These are phyloP conservation scores for Rhizopogon salebrosus DNA, from an alignment of 768 basidiomycete genomes.

Conservation along the genomic window DNA sequence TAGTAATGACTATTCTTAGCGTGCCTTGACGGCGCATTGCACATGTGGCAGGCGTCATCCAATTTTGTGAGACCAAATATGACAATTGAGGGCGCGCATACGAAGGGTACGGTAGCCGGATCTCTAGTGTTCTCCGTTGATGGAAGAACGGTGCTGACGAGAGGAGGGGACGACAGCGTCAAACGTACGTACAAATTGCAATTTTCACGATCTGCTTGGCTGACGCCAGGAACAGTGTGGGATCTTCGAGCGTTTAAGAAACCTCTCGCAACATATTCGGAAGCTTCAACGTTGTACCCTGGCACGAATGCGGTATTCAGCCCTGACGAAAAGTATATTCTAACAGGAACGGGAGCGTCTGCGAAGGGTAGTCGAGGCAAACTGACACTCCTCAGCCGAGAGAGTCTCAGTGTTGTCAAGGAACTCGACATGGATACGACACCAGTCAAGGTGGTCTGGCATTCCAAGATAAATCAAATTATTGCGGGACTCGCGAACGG, in stretches of 20 bases:
- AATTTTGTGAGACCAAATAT: slow-evolving; percentile 92
- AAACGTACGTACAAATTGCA: slow-evolving; percentile 67
- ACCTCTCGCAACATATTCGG: slow-evolving; percentile 65
- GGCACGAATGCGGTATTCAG: slow-evolving; percentile 94
- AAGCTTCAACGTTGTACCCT: slow-evolving; percentile 76
- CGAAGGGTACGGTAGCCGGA: slow-evolving; percentile 81
- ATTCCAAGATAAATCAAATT: slow-evolving; percentile 96
- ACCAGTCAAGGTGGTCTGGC: slow-evolving; percentile 91
- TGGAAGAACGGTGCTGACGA: slow-evolving; percentile 75
- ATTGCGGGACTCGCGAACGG: slow-evolving; percentile 86
- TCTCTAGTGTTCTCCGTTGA: slow-evolving; percentile 88
- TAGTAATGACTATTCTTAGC: slow-evolving; percentile 39
- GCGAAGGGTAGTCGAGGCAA: slow-evolving; percentile 65
- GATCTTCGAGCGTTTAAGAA: slow-evolving; percentile 89
- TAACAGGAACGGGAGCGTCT: slow-evolving; percentile 75
- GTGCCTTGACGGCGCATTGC: slow-evolving; percentile 86
- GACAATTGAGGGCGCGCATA: slow-evolving; percentile 82
- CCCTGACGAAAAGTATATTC: slow-evolving; percentile 84
- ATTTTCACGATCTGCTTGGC: neutral
- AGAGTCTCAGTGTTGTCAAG: slow-evolving; percentile 64
- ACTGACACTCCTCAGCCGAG: slow-evolving; percentile 69
- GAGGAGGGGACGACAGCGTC: slow-evolving; percentile 93
- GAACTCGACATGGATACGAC: slow-evolving; percentile 65
- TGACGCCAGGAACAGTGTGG: slow-evolving; percentile 63
- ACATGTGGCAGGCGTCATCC: slow-evolving; percentile 88